Base-by-base conservation (phyloP, 106 monocot species). In the Allium fistulosum region DNA sequence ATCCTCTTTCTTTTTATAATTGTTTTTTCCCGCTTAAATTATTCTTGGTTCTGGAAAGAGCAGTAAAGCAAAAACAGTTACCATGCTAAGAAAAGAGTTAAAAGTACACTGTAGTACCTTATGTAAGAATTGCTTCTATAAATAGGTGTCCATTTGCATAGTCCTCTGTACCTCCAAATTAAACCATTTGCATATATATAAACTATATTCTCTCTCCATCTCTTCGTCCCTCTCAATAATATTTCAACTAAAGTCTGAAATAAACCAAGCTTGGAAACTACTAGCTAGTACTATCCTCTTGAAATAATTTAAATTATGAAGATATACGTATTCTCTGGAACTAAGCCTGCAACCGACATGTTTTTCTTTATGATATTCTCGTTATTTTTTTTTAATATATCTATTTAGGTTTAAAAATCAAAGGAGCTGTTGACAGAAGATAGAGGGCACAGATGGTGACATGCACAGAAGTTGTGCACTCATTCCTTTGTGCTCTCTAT, bases 401-500 rank as follows among this genome's bases (percentile, higher is more conserved):
- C 48, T 26, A 2, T 67, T 26, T 5, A 8, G 15, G 52, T 12
- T 28, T 16, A 2, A 50, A 28, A 13, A n/a, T 7, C 11, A 55
- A 63, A 53, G 63, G 26, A 57, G 61, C 1, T 75, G 75, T 60
- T 75, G 75, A 75, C 75, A 75, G 75, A 75, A 75, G 75, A 75
- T 75, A 75, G 75, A 75, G 75, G 69, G 75, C 75, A 75, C 75
- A 75, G 68, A 75, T 66, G 62, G 27, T 75, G 68, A 68, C 51
- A 52, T 68, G 61, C 68, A n/a, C n/a, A 14, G 28, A 0, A 26
- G 1, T 6, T 7, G 11, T 75, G 75, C 75, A 75, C 68, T 75
- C 53, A 46, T 53, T 69, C 68, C 75, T 75, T 75, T 69, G 75
- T 75, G 75, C 75, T 75, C 75, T 75, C 75, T 75, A 75, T 75